Percentiles rank a stretch among this genome's conserved stretches.
These are phyloP conservation scores for Ophiostoma tasmaniense DNA, from an alignment of 2,329 filamentous ascomycete genomes.

Conservation along the genomic window DNA sequence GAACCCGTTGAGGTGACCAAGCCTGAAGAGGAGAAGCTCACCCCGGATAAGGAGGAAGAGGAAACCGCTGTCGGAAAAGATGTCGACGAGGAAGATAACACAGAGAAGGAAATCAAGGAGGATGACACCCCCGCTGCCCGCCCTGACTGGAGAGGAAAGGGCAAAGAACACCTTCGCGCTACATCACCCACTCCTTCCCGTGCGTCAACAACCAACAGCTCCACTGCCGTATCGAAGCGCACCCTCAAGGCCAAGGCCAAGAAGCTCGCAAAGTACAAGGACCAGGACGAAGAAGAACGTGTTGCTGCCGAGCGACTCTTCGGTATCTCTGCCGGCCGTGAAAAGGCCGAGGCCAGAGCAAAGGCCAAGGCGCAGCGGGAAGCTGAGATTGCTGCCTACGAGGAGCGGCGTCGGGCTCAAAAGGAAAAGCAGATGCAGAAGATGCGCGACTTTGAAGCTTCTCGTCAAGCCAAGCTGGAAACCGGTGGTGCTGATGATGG, in stretches of 20 bases:
- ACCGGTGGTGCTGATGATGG: slow-evolving; percentile 51
- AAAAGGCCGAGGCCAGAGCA: slow-evolving; percentile 60
- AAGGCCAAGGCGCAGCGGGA: slow-evolving; percentile 60
- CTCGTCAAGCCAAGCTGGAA: slow-evolving; percentile 51
- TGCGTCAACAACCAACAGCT: slow-evolving; percentile 35
- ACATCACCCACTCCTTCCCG: slow-evolving; percentile 18
- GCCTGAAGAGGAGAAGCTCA: slow-evolving; percentile 22
- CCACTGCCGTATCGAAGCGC: slow-evolving; percentile 40
- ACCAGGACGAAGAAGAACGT: slow-evolving; percentile 92
- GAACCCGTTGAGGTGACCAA: slow-evolving; percentile 4
- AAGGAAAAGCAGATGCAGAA: slow-evolving; percentile 69
- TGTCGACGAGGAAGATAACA: not conserved
- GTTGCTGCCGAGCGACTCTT: slow-evolving; percentile 75
- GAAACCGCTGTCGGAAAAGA: not conserved
- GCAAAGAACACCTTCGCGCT: slow-evolving; percentile 7
- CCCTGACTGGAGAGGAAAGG: slow-evolving; percentile 9
- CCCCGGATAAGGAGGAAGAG: not conserved
- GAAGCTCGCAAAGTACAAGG: slow-evolving; percentile 85
- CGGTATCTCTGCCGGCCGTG: slow-evolving; percentile 61
- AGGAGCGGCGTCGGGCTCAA: slow-evolving; percentile 68
- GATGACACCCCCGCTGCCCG: not conserved
- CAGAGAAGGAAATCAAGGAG: not conserved
- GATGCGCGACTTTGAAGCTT: slow-evolving; percentile 68
- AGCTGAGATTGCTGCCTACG: slow-evolving; percentile 61
- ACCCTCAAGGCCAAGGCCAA: slow-evolving; percentile 78